These are phyloP conservation scores for Phalaenopsis equestris DNA, from an alignment of 106 monocot genomes.

Conservation along the genomic window DNA sequence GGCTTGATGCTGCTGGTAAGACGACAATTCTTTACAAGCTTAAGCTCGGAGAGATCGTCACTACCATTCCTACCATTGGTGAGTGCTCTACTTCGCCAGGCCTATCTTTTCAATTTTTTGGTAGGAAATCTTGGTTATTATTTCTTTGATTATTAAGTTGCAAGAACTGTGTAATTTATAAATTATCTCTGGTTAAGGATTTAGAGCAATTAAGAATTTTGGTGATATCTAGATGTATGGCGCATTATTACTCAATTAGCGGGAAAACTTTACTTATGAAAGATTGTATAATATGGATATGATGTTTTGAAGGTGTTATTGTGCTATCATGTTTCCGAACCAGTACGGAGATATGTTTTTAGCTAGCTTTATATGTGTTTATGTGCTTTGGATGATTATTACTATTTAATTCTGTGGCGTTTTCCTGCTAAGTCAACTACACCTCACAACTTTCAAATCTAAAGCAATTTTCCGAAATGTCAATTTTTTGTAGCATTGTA, in stretches of 20 bases:
- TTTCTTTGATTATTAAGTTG: background rate
- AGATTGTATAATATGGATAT: background rate
- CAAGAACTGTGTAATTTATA: background rate
- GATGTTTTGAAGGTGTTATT: background rate
- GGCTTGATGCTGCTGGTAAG: conserved; percentile 39
- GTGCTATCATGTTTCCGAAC: background rate
- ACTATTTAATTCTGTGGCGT: background rate
- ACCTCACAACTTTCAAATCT: background rate
- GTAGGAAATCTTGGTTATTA: background rate
- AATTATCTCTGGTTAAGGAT: background rate
- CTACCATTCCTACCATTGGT: conserved; percentile 33
- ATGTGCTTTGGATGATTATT: too few species aligned
- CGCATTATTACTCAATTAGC: background rate
- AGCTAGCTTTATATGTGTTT: background rate
- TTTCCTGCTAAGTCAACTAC: background rate
- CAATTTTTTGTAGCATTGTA: background rate
- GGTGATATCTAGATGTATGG: background rate
- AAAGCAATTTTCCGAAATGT: background rate
- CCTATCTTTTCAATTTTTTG: background rate
- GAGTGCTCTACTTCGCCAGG: background rate
- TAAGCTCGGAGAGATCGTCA: conserved; percentile 37
- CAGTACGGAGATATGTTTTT: background rate
- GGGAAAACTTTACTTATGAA: background rate
- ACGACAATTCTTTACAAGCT: conserved; percentile 37
- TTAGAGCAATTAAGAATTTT: background rate